Evolutionary conservation across 179 eudicot species (phyloP).

Genomic region (Amaranthus tricolor): DNA sequence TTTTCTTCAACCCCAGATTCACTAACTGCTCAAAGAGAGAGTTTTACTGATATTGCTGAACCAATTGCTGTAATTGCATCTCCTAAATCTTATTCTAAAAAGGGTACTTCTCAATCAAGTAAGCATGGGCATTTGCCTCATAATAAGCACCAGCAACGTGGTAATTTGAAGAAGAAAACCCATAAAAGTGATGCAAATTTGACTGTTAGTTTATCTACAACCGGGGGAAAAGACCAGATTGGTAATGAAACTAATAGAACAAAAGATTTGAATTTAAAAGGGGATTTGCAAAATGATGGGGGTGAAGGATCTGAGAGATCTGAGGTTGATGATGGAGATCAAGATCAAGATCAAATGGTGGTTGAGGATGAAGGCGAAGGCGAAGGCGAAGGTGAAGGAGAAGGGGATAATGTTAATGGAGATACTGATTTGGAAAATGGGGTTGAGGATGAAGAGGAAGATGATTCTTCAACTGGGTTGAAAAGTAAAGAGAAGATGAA

Average conservation of each 20-base stretch:
- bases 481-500: conserved; percentile 26
- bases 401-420: conserved; percentile 23
- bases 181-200: conserved; percentile 34
- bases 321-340: conserved; percentile 48
- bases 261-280: conserved; percentile 16
- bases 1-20: conserved; percentile 69
- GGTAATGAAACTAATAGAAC: conserved; percentile 4
- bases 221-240: conserved; percentile 7
- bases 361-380: conserved; percentile 25
- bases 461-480: conserved; percentile 9
- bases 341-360: conserved; percentile 31
- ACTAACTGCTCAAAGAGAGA: conserved; percentile 63
- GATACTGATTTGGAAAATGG: conserved; percentile 39
- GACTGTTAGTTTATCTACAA: conserved; percentile 26
- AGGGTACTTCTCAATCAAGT: conserved; percentile 18
- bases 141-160: conserved; percentile 22
- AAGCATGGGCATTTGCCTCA: conserved; percentile 33
- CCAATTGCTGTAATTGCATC: conserved; percentile 33
- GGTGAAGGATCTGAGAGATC: conserved; percentile 42
- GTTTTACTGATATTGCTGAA: conserved; percentile 63
- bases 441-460: conserved; percentile 47
- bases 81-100: conserved; percentile 21
- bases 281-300: conserved; percentile 19
- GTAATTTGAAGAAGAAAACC: conserved; percentile 25
- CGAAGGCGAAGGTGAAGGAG: conserved; percentile 16